A percentile compares a stretch with the other conserved stretches of the same genome.
Conservation (phyloP, 2,329 filamentous ascomycete genomes). For the Teratosphaeria viscida region DNA sequence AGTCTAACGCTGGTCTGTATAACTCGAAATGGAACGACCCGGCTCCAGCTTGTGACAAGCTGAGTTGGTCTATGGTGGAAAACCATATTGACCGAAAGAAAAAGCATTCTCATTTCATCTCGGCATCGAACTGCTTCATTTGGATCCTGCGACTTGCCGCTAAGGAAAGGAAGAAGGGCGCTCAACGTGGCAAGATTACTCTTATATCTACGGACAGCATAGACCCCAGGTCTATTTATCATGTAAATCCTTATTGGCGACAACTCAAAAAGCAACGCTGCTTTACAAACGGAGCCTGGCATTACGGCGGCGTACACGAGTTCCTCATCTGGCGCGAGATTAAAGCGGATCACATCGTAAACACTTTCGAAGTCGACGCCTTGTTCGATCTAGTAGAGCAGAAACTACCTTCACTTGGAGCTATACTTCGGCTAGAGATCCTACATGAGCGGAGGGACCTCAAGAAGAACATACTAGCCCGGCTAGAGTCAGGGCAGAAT, state of each 20-base stretch:
- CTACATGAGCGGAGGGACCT: not conserved
- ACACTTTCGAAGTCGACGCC: not conserved
- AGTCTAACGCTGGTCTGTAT: not conserved
- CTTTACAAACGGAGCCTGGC: not conserved
- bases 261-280: not conserved
- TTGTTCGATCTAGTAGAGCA: not conserved
- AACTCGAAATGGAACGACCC: not conserved
- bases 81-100: constrained; percentile 2
- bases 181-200: not conserved
- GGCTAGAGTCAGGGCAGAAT: not conserved
- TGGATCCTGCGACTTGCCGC: not conserved
- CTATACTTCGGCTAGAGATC: not conserved
- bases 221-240: not conserved
- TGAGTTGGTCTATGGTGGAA: not conserved
- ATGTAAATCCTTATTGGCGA: not conserved
- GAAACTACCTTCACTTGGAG: not conserved
- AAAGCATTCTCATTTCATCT: constrained; percentile 6
- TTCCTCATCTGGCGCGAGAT: not conserved
- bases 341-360: not conserved
- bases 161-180: not conserved
- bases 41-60: constrained; percentile 1
- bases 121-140: not conserved
- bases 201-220: not conserved
- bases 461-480: not conserved
- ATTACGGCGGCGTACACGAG: not conserved